A percentile compares a stretch with the other conserved stretches of the same genome.
Conservation (phyloP, 495 filamentous ascomycete genomes). For the Sabuloglossum arenarium region DNA sequence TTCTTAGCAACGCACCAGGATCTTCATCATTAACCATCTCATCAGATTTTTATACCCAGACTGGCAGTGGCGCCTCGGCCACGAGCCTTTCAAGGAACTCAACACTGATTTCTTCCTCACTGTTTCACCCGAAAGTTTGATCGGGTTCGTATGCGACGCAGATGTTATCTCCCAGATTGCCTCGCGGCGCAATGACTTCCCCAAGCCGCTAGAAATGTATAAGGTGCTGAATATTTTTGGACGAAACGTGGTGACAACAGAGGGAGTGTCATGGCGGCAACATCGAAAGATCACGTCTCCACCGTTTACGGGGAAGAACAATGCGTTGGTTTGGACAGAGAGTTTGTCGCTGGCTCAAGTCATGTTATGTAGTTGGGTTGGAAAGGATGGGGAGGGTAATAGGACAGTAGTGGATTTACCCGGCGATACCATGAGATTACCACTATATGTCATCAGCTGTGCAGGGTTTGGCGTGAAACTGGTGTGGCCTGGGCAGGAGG, state of each 20-base stretch:
- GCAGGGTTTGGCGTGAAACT: conserved; percentile 42
- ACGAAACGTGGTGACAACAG: conserved; percentile 39
- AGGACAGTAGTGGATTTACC: conserved; percentile 29
- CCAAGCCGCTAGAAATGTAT: conserved; percentile 40
- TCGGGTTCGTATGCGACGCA: conserved; percentile 31
- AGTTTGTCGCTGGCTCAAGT: conserved; percentile 33
- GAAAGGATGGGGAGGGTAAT: conserved; percentile 4
- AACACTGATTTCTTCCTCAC: conserved; percentile 33
- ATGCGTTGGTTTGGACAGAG: conserved; percentile 39
- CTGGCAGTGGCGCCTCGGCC: conserved; percentile 20
- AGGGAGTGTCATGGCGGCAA: conserved; percentile 39
- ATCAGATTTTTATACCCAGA: conserved; percentile 18
- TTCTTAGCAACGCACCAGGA: conserved; percentile 6
- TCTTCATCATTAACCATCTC: conserved; percentile 8
- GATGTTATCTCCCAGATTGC: conserved; percentile 39
- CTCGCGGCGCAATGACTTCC: conserved; percentile 39
- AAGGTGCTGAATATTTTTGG: conserved; percentile 38
- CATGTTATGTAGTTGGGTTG: conserved; percentile 31
- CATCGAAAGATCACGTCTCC: conserved; percentile 48
- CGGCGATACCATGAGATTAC: conserved; percentile 38
- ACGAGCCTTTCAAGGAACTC: conserved; percentile 20
- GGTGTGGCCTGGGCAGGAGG: conserved; percentile 25
- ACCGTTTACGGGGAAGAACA: conserved; percentile 53
- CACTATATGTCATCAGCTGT: conserved; percentile 45
- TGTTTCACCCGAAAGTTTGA: conserved; percentile 25